These are phyloP conservation scores for Chaetothyriales sp. DNA, from an alignment of 2,329 filamentous ascomycete genomes.

Conservation along the genomic window DNA sequence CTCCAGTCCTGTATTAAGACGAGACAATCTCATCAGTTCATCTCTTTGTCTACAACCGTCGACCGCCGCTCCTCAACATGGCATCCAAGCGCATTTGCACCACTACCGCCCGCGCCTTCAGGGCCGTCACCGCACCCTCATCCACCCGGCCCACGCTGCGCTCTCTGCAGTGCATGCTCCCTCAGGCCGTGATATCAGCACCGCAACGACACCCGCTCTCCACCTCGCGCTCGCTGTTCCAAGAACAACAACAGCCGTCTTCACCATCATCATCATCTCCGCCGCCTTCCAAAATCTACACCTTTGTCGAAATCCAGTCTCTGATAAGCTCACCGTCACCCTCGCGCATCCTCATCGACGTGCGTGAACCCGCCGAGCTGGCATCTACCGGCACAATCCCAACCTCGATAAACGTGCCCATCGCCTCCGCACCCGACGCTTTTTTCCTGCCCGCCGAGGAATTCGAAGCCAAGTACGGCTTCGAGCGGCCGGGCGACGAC, in stretches of 20 bases:
- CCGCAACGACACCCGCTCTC: background rate
- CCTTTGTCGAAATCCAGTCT: conserved; percentile 14
- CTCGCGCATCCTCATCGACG: conserved; percentile 26
- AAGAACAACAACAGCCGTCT: background rate
- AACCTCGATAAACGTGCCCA: conserved; percentile 66
- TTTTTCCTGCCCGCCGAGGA: conserved; percentile 64
- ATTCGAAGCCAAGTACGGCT: conserved; percentile 73
- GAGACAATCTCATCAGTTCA: background rate
- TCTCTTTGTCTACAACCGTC: background rate
- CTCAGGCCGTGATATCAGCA: background rate
- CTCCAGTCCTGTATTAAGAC: background rate
- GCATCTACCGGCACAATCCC: conserved; percentile 50
- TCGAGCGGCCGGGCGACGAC: conserved; percentile 49
- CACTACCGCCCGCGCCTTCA: background rate
- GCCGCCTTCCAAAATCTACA: conserved; percentile 11
- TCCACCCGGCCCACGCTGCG: background rate
- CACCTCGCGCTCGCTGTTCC: background rate
- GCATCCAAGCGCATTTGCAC: background rate
- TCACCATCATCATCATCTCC: conserved; percentile 3
- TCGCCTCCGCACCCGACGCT: conserved; percentile 62
- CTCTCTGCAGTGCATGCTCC: background rate
- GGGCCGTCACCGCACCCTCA: background rate
- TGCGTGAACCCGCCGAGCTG: conserved; percentile 36
- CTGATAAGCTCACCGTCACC: conserved; percentile 8
- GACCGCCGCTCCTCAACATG: background rate